Conservation (phyloP, 345 rosid genomes). For the Kernera saxatilis region DNA sequence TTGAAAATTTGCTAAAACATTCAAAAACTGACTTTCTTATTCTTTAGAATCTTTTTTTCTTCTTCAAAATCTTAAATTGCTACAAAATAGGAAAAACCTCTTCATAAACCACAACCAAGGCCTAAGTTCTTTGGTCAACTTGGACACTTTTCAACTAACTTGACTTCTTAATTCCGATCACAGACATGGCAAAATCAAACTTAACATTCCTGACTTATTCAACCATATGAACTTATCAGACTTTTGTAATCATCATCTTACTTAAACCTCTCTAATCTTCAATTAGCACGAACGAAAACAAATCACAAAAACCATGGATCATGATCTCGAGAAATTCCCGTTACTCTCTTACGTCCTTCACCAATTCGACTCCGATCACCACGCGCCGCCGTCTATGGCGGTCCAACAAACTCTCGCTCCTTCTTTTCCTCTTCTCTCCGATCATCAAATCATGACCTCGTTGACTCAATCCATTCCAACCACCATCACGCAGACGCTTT, state of each 20-base stretch:
- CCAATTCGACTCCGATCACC: slow-evolving; percentile 32
- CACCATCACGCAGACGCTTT: slow-evolving; percentile 44
- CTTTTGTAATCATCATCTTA: background rate
- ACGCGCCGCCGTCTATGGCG: slow-evolving; percentile 39
- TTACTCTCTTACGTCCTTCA: slow-evolving; percentile 58
- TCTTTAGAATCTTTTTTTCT: no score
- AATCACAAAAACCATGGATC: slow-evolving; percentile 42
- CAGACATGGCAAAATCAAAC: slow-evolving; percentile 22
- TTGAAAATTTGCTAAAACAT: no score
- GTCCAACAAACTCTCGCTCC: slow-evolving; percentile 30
- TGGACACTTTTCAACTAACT: background rate
- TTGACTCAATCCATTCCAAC: slow-evolving; percentile 50
- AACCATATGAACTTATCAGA: background rate
- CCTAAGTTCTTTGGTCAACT: slow-evolving; percentile 8
- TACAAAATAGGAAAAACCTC: no score
- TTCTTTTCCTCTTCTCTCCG: slow-evolving; percentile 42
- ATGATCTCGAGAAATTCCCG: slow-evolving; percentile 46
- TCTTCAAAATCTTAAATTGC: no score
- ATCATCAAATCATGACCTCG: slow-evolving; percentile 42
- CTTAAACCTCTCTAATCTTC: slow-evolving; percentile 11
- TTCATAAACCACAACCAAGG: no score
- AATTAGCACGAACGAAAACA: background rate
- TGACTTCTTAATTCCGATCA: background rate
- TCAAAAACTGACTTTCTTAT: no score
- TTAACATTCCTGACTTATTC: slow-evolving; percentile 15